Evolutionary conservation across 1,284 basidiomycete species (phyloP), one percentile per base, ranked within the genome.

Genomic region (Rhodotorula sp.): DNA sequence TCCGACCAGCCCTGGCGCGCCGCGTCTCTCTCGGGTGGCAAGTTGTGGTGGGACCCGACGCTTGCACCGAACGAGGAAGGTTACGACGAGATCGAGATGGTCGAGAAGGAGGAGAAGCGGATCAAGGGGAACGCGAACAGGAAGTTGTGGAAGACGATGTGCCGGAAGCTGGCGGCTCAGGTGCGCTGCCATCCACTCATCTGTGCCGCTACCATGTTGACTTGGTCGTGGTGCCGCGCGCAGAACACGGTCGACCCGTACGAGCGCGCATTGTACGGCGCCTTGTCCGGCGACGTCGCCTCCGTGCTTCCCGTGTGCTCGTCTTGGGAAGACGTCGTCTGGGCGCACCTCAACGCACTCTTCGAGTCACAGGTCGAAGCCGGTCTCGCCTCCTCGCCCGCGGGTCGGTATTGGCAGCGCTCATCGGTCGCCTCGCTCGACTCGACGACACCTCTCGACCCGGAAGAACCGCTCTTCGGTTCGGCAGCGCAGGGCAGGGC

Each of bases 321-420:
- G 47, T 89, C 88, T 34, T 99, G 94, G 94, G 90, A 94, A 78
- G 95, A 99, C 78, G 87, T 93, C 74, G 84, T 98, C 0, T 99
- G 95, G 96, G 92, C 91, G 1, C 88, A 92, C 74, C 84, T 95
- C 67, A 89, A 89, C 76, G 84, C 93, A 56, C 83, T 92, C 44
- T 89, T 92, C 74, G 94, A 98, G 79, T 87, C 91, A 70, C 87
- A 88, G 67, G 84, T 90, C 75, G 87, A 85, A 51, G 82, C 82
- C 26, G 87, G 75, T 28, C 77, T 83, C 37, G 75, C 76, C 22
- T 60, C 56, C 5, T 69, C 73, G 0, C 31, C 53, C 0, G 53
- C 66, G 13, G 73, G 73, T 0, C 65, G 68, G 2, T 74, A 59
- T 59, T 74, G 68, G 67, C 64, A 62, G 16, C 65, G 62, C 22